Percentiles rank a stretch among this genome's conserved stretches.
phyloP scores from a whole-genome alignment of 2,329 filamentous ascomycete species.

The Colletotrichum liaoningense region DNA sequence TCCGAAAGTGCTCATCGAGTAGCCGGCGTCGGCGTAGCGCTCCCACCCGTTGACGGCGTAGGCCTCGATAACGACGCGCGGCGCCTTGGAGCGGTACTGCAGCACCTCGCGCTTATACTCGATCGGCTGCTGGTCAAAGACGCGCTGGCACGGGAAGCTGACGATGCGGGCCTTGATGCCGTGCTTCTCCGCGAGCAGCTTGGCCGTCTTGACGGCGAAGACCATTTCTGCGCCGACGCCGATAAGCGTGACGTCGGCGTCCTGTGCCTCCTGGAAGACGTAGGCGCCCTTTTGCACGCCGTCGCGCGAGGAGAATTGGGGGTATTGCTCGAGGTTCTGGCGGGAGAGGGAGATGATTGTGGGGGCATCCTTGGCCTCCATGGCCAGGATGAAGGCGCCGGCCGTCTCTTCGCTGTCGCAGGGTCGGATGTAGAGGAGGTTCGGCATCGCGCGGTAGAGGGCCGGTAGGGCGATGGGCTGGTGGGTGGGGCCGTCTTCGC shows the following conservation, averaged over 20 bases:
- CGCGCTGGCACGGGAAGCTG: conserved; percentile 57
- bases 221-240: conserved; percentile 51
- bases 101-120: conserved; percentile 60
- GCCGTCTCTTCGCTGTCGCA: conserved; percentile 68
- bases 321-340: conserved; percentile 52
- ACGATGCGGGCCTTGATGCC: conserved; percentile 53
- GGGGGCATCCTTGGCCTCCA: conserved; percentile 53
- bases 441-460: conserved; percentile 72
- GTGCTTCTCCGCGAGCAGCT: conserved; percentile 51
- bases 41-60: conserved; percentile 70
- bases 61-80: conserved; percentile 69
- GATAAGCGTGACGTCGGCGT: conserved; percentile 58
- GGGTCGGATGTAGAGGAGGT: conserved; percentile 70
- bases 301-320: conserved; percentile 58
- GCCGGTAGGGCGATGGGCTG: conserved; percentile 69
- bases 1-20: conserved; percentile 65
- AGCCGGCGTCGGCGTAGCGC: conserved; percentile 67
- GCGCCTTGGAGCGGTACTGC: conserved; percentile 52
- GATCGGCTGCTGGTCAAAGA: conserved; percentile 54
- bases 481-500: conserved; percentile 72
- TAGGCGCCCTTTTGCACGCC: conserved; percentile 58
- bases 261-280: conserved; percentile 54
- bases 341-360: conserved; percentile 62
- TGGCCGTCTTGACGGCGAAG: conserved; percentile 47
- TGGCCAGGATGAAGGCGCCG: conserved; percentile 63